phyloP scores from a whole-genome alignment of 2,329 filamentous ascomycete genomes.

The Seiridium cupressi region DNA sequence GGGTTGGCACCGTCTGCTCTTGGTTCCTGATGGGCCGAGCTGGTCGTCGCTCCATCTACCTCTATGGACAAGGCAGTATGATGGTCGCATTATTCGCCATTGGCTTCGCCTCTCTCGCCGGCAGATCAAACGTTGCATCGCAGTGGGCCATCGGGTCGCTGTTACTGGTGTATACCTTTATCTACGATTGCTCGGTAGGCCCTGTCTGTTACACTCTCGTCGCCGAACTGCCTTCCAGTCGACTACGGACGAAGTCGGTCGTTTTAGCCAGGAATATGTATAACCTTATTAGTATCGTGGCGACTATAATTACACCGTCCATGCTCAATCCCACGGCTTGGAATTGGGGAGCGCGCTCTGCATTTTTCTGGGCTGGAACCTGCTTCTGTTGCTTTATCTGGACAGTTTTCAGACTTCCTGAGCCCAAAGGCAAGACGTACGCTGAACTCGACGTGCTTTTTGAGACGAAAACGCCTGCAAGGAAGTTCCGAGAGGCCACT shows the following conservation, averaged over 20 bases:
- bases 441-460: constrained; percentile 44
- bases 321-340: constrained; percentile 26
- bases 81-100: constrained; percentile 29
- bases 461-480: constrained; percentile 14
- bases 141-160: constrained; percentile 31
- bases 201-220: constrained; percentile 41
- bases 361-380: constrained; percentile 21
- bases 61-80: constrained; percentile 32
- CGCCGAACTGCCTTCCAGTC: constrained; percentile 37
- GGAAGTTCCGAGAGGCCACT: not conserved
- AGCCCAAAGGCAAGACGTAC: constrained; percentile 37
- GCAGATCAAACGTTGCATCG: not conserved
- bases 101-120: constrained; percentile 29
- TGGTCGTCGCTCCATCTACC: constrained; percentile 33
- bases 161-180: constrained; percentile 35
- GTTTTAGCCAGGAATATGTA: constrained; percentile 26
- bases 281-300: constrained; percentile 35
- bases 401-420: constrained; percentile 36
- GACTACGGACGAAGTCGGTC: constrained; percentile 23
- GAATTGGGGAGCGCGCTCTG: constrained; percentile 33
- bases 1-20: constrained; percentile 33
- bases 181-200: constrained; percentile 40
- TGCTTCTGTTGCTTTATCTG: constrained; percentile 36
- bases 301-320: constrained; percentile 29
- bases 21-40: constrained; percentile 30